A percentile compares a stretch with the other conserved stretches of the same genome.
These are phyloP conservation scores for Naganishia friedmannii DNA, from an alignment of 768 basidiomycete genomes.

Conservation along the genomic window DNA sequence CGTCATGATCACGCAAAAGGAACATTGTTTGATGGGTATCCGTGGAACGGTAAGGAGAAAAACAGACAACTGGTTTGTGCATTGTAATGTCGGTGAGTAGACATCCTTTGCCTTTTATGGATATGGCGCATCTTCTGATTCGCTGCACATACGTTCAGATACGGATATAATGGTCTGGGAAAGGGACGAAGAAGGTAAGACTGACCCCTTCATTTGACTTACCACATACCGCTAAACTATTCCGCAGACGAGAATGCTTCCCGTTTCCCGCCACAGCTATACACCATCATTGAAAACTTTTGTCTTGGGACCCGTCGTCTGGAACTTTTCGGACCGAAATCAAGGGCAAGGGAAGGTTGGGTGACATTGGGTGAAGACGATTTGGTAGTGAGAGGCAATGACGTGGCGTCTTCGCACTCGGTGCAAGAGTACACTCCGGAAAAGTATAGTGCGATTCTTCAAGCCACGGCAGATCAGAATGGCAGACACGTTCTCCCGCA, in stretches of 20 bases:
- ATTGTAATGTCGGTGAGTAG: constrained; percentile 86
- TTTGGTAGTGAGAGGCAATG: constrained; percentile 22
- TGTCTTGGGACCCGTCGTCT: constrained; percentile 88
- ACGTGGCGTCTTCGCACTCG: not conserved
- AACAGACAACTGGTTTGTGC: constrained; percentile 93
- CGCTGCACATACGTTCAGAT: constrained; percentile 56
- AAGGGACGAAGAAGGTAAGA: constrained; percentile 53
- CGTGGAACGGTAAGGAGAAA: constrained; percentile 91
- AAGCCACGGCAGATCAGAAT: constrained; percentile 21
- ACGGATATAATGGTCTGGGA: constrained; percentile 98
- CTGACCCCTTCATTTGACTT: not conserved
- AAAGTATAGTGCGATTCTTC: constrained; percentile 30
- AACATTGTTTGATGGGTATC: constrained; percentile 96
- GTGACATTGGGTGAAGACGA: constrained; percentile 61
- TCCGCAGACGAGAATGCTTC: constrained; percentile 55
- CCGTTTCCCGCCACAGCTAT: constrained; percentile 88
- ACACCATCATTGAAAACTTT: constrained; percentile 94
- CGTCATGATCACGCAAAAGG: constrained; percentile 80
- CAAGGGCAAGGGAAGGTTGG: constrained; percentile 78
- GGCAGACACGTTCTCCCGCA: constrained; percentile 28
- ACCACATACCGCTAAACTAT: not conserved
- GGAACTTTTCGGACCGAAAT: constrained; percentile 75
- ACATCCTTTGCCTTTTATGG: constrained; percentile 33
- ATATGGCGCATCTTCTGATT: not conserved
- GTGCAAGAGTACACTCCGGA: constrained; percentile 26